phyloP scores from a whole-genome alignment of 371 early-diverging fungal genomes.

The Rhizopus microsporus region DNA sequence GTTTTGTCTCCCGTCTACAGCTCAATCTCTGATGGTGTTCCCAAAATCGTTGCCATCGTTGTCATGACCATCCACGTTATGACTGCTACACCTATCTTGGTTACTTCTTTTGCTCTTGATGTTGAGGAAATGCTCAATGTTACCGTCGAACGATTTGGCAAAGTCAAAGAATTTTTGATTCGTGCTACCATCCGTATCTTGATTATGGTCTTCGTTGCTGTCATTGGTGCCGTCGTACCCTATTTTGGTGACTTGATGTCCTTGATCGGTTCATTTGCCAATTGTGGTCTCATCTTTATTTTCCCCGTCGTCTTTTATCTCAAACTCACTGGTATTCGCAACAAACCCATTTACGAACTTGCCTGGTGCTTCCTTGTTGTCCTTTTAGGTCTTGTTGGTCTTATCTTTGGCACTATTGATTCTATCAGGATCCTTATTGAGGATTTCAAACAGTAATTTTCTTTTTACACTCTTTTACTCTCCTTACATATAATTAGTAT shows the following conservation, averaged over 20 bases:
- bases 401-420: conserved; percentile 58
- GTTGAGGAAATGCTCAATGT: conserved; percentile 65
- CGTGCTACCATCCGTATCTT: conserved; percentile 60
- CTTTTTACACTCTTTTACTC: no score
- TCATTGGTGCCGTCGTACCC: conserved; percentile 74
- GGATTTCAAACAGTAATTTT: conserved; percentile 11
- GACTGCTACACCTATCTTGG: conserved; percentile 79
- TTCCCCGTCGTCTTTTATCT: conserved; percentile 82
- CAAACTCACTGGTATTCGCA: conserved; percentile 66
- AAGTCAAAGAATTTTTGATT: conserved; percentile 52
- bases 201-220: conserved; percentile 51
- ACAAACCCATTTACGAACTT: conserved; percentile 58
- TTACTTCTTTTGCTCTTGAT: conserved; percentile 80
- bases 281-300: conserved; percentile 78
- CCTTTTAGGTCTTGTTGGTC: conserved; percentile 68
- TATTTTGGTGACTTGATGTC: conserved; percentile 84
- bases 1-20: conserved; percentile 76
- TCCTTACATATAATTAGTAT: background rate
- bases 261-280: conserved; percentile 79
- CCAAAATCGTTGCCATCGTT: conserved; percentile 65
- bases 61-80: conserved; percentile 84
- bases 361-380: conserved; percentile 60
- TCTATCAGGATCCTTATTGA: conserved; percentile 18
- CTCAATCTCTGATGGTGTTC: conserved; percentile 66
- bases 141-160: conserved; percentile 54